These are phyloP conservation scores for Coemansia sp. DNA, from an alignment of 192 early-diverging fungal species.

Conservation along the genomic window DNA sequence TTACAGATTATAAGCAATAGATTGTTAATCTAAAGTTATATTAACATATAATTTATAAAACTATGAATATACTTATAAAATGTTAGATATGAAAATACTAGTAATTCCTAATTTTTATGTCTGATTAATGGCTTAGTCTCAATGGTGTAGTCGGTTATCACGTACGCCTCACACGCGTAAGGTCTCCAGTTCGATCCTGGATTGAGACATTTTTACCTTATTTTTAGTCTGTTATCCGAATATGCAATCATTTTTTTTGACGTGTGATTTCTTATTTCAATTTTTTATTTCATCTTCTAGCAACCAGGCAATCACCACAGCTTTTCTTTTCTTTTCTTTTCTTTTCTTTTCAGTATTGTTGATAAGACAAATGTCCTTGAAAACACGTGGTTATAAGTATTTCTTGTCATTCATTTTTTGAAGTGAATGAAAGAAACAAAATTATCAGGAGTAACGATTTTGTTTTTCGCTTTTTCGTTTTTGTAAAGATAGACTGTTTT, in stretches of 20 bases:
- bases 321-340: background rate
- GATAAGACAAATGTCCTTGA: too few relatives aligned
- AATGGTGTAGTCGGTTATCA: slow-evolving; percentile 53
- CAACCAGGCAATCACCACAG: background rate
- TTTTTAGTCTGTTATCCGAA: slow-evolving; percentile 4
- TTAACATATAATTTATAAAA: background rate
- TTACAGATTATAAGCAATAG: too few relatives aligned
- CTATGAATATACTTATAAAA: background rate
- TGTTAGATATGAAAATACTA: background rate
- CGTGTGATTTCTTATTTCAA: background rate
- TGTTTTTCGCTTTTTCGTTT: too few relatives aligned
- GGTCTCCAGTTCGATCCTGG: slow-evolving; percentile 53
- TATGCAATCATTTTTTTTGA: background rate
- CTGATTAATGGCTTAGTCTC: background rate
- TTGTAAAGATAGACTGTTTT: too few relatives aligned
- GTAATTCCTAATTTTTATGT: too few relatives aligned
- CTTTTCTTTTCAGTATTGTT: background rate
- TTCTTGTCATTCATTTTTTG: too few relatives aligned
- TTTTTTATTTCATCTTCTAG: background rate
- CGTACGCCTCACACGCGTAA: slow-evolving; percentile 44
- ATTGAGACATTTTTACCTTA: slow-evolving; percentile 24
- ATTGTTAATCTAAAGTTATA: too few relatives aligned
- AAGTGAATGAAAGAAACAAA: too few relatives aligned
- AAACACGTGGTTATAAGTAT: too few relatives aligned
- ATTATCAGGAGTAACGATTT: too few relatives aligned